phyloP scores from a whole-genome alignment of 139 green algal species.

The Axilococcus clingmanii region DNA sequence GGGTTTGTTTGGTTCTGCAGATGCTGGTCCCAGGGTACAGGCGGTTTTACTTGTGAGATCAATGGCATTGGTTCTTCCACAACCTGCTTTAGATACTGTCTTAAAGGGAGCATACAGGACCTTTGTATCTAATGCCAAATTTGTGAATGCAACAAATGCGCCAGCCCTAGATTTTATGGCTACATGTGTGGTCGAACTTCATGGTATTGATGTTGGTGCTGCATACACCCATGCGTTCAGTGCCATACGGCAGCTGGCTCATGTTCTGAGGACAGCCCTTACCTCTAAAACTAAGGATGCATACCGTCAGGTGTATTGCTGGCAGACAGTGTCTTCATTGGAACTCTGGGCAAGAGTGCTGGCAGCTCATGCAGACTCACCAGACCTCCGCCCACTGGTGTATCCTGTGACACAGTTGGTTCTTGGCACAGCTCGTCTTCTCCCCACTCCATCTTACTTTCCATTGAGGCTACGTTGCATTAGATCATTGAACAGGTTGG shows the following conservation, averaged over 20 bases:
- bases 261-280: conserved; percentile 70
- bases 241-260: conserved; percentile 77
- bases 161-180: conserved; percentile 83
- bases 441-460: conserved; percentile 85
- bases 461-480: conserved; percentile 70
- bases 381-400: conserved; percentile 67
- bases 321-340: conserved; percentile 80
- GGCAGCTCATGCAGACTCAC: conserved; percentile 20
- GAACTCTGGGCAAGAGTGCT: conserved; percentile 79
- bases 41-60: conserved; percentile 77
- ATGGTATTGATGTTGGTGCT: conserved; percentile 49
- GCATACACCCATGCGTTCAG: conserved; percentile 71
- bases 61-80: conserved; percentile 53
- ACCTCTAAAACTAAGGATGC: conserved; percentile 72
- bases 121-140: conserved; percentile 77
- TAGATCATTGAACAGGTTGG: conserved; percentile 37
- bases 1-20: conserved; percentile 53
- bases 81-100: conserved; percentile 48
- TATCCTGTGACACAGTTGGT: conserved; percentile 79
- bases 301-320: conserved; percentile 80
- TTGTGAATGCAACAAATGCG: conserved; percentile 59
- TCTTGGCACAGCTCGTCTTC: conserved; percentile 61
- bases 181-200: conserved; percentile 75
- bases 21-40: conserved; percentile 56
- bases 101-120: conserved; percentile 70